Conservation (phyloP, 768 basidiomycete genomes). For the Tricholoma saponaceum region DNA sequence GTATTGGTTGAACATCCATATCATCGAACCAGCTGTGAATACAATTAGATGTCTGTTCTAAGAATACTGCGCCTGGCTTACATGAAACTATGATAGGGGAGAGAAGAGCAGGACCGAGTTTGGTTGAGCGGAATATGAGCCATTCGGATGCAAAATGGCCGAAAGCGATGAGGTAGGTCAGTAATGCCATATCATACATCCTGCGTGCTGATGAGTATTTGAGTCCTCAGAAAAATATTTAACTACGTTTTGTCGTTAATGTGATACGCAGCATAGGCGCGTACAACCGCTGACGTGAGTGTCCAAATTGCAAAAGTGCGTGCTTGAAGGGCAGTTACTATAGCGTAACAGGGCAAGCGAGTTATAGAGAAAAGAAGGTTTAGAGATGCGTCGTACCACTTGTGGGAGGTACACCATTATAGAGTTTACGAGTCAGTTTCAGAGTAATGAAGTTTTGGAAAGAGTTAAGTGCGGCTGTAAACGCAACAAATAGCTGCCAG, state of each 20-base stretch:
- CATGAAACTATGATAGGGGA: conserved; percentile 84
- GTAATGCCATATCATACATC: conserved; percentile 83
- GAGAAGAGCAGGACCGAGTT: conserved; percentile 52
- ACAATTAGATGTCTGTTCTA: conserved; percentile 6
- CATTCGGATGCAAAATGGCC: conserved; percentile 86
- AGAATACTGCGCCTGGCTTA: conserved; percentile 35
- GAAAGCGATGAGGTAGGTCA: conserved; percentile 88
- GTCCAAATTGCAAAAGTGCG: conserved; percentile 94
- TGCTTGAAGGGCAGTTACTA: conserved; percentile 85
- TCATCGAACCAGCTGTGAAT: conserved; percentile 54
- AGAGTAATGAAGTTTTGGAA: conserved; percentile 78
- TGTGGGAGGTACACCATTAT: conserved; percentile 40
- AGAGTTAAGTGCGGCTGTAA: conserved; percentile 80
- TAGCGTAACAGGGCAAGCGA: background rate
- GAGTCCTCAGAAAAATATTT: background rate
- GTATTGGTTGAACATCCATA: conserved; percentile 87
- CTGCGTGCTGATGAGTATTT: conserved; percentile 10
- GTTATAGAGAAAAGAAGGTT: background rate
- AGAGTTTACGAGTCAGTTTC: conserved; percentile 74
- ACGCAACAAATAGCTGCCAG: conserved; percentile 84
- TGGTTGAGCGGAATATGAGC: conserved; percentile 76
- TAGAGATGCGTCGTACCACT: conserved; percentile 27
- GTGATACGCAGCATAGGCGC: conserved; percentile 87
- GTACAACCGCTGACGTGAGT: conserved; percentile 75
- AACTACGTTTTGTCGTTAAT: conserved; percentile 77